Conservation (phyloP, 257 asterid genomes). For the Fraxinus americana region DNA sequence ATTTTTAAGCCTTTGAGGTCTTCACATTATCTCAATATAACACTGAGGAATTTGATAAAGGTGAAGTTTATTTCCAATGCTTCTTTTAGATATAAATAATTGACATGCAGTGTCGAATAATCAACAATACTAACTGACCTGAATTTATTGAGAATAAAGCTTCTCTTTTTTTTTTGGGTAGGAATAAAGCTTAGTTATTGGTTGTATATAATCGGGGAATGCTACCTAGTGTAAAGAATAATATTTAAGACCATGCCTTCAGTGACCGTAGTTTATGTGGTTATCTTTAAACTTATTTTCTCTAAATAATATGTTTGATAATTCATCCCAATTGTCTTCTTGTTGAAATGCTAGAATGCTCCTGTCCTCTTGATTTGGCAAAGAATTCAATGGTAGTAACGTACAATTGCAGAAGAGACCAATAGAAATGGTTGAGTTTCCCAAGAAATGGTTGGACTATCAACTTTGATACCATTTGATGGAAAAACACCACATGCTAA, state of each 20-base stretch:
- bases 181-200: not conserved
- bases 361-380: no score
- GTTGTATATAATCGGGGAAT: not conserved
- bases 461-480: no score
- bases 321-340: no score
- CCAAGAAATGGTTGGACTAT: no score
- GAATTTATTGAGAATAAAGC: not conserved
- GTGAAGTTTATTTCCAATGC: constrained; percentile 27
- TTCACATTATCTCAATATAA: constrained; percentile 74
- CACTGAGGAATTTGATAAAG: constrained; percentile 68
- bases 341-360: no score
- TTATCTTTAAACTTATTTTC: not conserved
- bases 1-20: constrained; percentile 66
- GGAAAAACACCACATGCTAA: no score
- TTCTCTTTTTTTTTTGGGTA: no score
- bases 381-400: no score
- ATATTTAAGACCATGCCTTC: not conserved
- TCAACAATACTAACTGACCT: not conserved
- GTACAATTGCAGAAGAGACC: no score
- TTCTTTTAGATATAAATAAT: not conserved
- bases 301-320: no score
- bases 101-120: not conserved
- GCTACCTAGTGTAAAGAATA: not conserved
- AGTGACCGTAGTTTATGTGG: not conserved
- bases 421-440: no score